Evolutionary conservation across 169 alveolate genomes (phyloP), one percentile per base, ranked within the genome.

Genomic region (Plasmodium malariae): DNA sequence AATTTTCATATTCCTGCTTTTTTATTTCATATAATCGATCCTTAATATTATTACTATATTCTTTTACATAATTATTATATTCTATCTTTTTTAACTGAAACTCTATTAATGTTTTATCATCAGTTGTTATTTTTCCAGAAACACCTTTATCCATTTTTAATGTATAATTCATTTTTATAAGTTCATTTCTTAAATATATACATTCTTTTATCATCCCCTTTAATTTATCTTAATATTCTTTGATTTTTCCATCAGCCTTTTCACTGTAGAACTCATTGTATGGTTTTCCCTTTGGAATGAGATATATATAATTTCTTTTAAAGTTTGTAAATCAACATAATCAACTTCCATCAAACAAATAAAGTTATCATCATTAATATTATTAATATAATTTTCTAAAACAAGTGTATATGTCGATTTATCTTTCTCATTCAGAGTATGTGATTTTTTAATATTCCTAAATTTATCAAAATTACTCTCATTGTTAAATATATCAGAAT

Each of bases 261-360:
- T 30, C 74, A 26, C 21, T 32, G 74, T 65, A 65, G 36, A 17
- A 65, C 21, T 1, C 32, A 24, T 65, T 19, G n/a, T 65, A 65
- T 65, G 30, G 54, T 65, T 65, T 65, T n/a, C 51, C 74, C 45
- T 26, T 26, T 34, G 74, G 74, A 65, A 65, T 34, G 34, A 65
- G 74, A n/a, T n/a, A 21, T 65, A 3, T 3, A n/a, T 65, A 30
- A 65, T 65, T 65, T 65, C 74, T 34, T 65, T 65, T 34, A 65
- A 17, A 14, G 74, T 17, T 2, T 65, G 74, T 21, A 65, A 43
- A 65, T 65, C 49, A 0, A 65, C 74, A 34, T 65, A 65, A 34
- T 65, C 74, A 26, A 65, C 1, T 45, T 65, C 74, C 74, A 65
- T 65, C 36, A 11, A 65, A 24, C 24, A 65, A 30, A 34, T n/a